Evolutionary conservation across 2,329 filamentous ascomycete species (phyloP).

Genomic region (Aureobasidium melanogenum): DNA sequence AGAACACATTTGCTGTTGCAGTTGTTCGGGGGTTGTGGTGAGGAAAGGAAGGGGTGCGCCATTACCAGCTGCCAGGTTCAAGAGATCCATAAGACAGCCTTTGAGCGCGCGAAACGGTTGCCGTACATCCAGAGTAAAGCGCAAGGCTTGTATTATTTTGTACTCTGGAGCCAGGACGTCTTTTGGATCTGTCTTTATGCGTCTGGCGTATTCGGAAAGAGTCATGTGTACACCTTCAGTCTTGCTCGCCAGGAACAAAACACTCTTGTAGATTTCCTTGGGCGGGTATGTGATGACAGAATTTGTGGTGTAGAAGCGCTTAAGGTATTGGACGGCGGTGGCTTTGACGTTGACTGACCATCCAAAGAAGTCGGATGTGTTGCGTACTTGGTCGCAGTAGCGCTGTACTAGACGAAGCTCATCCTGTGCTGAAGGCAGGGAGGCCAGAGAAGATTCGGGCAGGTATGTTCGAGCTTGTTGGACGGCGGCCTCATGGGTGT

Average conservation of each 20-base stretch:
- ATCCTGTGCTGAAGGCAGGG: constrained; percentile 62
- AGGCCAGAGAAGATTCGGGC: constrained; percentile 15
- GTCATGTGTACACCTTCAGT: constrained; percentile 75
- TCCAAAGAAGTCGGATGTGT: constrained; percentile 49
- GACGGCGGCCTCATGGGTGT: constrained; percentile 72
- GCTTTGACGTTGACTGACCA: constrained; percentile 56
- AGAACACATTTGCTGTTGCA: constrained; percentile 23
- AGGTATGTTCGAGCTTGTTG: constrained; percentile 55
- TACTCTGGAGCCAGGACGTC: constrained; percentile 88
- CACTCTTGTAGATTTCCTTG: constrained; percentile 78
- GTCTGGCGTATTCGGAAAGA: constrained; percentile 47
- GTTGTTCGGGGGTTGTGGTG: constrained; percentile 16
- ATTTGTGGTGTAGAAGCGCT: constrained; percentile 92
- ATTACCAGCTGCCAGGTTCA: constrained; percentile 56
- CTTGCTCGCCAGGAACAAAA: constrained; percentile 88
- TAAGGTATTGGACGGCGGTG: constrained; percentile 81
- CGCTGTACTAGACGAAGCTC: constrained; percentile 74
- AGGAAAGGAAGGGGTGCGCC: constrained; percentile 25
- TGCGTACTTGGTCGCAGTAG: constrained; percentile 50
- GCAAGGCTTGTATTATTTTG: constrained; percentile 79
- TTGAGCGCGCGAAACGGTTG: constrained; percentile 86
- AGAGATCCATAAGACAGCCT: constrained; percentile 75
- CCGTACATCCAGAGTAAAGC: constrained; percentile 87
- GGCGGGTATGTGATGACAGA: constrained; percentile 95
- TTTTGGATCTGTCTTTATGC: constrained; percentile 56